Evolutionary conservation across 345 rosid genomes (phyloP), one percentile per base, ranked within the genome.

Genomic region (Barbarea vulgaris): DNA sequence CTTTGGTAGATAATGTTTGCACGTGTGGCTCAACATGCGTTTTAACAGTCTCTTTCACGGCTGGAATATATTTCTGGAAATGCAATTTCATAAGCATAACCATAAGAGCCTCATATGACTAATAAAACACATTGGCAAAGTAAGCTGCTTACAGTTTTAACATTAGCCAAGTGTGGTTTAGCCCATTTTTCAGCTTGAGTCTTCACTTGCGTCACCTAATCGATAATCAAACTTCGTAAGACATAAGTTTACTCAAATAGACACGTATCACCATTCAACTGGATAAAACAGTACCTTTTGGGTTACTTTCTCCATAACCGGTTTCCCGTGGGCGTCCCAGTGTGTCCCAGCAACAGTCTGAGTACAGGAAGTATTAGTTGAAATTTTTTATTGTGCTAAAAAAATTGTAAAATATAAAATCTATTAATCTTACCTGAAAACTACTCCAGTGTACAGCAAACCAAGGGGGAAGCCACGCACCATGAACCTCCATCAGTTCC

Each of bases 381-480:
- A 64, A 17, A 60, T 46, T 63, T 4, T 25, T 18, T 64, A 30
- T 47, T 1, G 9, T 14, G 33, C 24, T 19, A 14, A 9, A 15
- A 36, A 47, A 6, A 18, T 0, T 0, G 5, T 79, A 78, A 36
- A 76, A 21, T n/a, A 36, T 17, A 19, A 42, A 61, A 7, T 44
- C 47, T 53, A 47, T 44, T 64, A 46, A 30, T 13, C 46, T 67
- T 75, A 92, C 99, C 99, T 89, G 93, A 65, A 77, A 78, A 19
- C n/a, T 79, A 67, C 65, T 17, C 56, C 85, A 79, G 30, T 86
- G 87, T 46, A 67, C 76, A 77, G 87, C 91, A 74, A 96, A 86
- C 99, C 99, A 96, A 50, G 85, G 98, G 39, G 99, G 99, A 75
- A 96, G 86, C 99, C 99, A 96, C 5, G 98, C 87, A 15, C 89